Conservation (phyloP, 192 early-diverging fungal species). For the Phycomyces nitens region DNA sequence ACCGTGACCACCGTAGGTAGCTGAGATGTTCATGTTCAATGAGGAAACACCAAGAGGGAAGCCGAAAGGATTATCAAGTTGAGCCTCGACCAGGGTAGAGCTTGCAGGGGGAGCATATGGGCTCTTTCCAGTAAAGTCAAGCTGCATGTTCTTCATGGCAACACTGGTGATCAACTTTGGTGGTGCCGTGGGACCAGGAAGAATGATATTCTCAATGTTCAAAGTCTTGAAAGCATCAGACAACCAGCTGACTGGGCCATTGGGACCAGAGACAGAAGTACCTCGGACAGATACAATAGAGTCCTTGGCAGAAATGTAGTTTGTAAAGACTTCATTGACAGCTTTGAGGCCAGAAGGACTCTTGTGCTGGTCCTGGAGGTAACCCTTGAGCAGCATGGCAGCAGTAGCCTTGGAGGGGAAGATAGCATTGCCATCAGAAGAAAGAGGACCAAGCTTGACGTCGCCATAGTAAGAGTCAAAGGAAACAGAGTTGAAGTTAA, state of each 20-base stretch:
- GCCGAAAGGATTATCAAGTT: constrained; percentile 37
- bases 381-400: constrained; percentile 45
- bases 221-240: constrained; percentile 46
- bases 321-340: constrained; percentile 46
- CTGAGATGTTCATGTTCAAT: constrained; percentile 41
- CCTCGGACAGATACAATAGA: constrained; percentile 27
- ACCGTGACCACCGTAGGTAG: constrained; percentile 1
- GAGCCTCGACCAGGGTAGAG: constrained; percentile 40
- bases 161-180: constrained; percentile 38
- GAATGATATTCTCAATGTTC: constrained; percentile 27
- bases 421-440: constrained; percentile 51
- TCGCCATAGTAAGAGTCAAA: constrained; percentile 42
- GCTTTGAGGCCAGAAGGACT: constrained; percentile 39
- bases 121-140: constrained; percentile 44
- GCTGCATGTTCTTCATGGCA: constrained; percentile 40
- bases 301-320: constrained; percentile 42
- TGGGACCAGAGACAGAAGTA: constrained; percentile 26
- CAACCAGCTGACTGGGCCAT: constrained; percentile 34
- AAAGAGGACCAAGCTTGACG: constrained; percentile 44
- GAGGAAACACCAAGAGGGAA: constrained; percentile 41
- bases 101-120: constrained; percentile 40
- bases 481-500: constrained; percentile 44
- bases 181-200: constrained; percentile 26
- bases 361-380: constrained; percentile 42
- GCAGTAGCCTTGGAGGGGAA: constrained; percentile 28